Evolutionary conservation across 805 yeast genomes (phyloP).

Genomic region (Saturnispora hagleri): DNA sequence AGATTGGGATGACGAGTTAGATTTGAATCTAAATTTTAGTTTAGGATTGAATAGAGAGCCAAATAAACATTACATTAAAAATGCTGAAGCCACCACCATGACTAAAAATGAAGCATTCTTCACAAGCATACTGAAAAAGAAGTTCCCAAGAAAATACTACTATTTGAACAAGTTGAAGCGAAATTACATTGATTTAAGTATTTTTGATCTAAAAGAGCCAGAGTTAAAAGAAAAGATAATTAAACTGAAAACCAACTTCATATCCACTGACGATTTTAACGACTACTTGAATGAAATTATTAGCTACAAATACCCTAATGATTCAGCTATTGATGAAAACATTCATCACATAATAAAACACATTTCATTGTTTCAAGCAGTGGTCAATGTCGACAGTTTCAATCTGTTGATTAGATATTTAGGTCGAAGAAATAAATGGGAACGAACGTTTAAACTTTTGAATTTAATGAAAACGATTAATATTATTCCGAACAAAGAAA

Average conservation of each 20-base stretch:
- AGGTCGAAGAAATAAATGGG: conserved; percentile 1
- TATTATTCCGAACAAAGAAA: conserved; percentile 1
- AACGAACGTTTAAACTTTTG: not conserved
- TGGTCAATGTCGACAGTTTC: not conserved
- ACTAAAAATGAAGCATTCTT: not conserved
- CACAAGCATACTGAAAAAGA: not conserved
- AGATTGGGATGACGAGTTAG: conserved; percentile 1
- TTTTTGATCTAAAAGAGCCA: not conserved
- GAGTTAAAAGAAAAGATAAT: not conserved
- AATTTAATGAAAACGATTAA: not conserved
- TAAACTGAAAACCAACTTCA: not conserved
- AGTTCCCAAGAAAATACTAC: not conserved
- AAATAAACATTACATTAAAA: not conserved
- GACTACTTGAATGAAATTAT: not conserved
- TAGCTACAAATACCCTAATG: not conserved
- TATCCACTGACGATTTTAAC: not conserved
- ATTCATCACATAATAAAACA: not conserved
- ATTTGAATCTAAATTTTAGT: not conserved
- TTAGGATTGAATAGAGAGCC: not conserved
- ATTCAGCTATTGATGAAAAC: not conserved
- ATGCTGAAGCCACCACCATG: not conserved
- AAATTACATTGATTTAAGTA: not conserved
- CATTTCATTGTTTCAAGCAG: not conserved
- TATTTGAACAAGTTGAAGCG: not conserved
- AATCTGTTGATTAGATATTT: conserved; percentile 3